These are phyloP conservation scores for Oryza nivara DNA, from an alignment of 176 grass and related monocot genomes.

Conservation along the genomic window DNA sequence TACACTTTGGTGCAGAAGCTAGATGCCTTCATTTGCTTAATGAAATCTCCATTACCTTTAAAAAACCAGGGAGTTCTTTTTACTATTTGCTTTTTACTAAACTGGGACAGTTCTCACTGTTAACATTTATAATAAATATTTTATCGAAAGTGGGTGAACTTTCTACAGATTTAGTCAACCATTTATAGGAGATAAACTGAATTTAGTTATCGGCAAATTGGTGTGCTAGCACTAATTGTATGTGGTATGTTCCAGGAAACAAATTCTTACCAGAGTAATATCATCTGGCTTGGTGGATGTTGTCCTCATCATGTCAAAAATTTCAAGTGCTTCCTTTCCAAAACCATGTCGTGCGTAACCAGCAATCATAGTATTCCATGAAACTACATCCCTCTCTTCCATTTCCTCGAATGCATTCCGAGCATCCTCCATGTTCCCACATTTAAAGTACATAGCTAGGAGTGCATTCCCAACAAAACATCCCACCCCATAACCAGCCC, in stretches of 20 bases:
- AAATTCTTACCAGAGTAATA: slow-evolving; percentile 77
- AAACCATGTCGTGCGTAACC: slow-evolving; percentile 87
- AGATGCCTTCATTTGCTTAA: background rate
- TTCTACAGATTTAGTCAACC: slow-evolving; percentile 1
- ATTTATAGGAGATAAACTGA: slow-evolving; percentile 14
- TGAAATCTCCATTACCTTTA: background rate
- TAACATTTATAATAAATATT: background rate
- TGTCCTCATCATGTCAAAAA: slow-evolving; percentile 69
- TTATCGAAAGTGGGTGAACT: slow-evolving; percentile 26
- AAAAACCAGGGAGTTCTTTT: background rate
- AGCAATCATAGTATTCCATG: slow-evolving; percentile 95
- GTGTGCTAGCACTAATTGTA: slow-evolving; percentile 23
- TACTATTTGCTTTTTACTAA: background rate
- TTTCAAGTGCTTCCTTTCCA: slow-evolving; percentile 64
- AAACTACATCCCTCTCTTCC: slow-evolving; percentile 78
- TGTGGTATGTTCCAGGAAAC: slow-evolving; percentile 7
- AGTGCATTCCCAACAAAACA: slow-evolving; percentile 93
- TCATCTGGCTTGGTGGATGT: slow-evolving; percentile 75
- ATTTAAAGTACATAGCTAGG: slow-evolving; percentile 94
- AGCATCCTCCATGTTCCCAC: slow-evolving; percentile 75
- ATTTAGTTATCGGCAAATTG: background rate
- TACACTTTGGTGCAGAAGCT: background rate
- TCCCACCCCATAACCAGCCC: slow-evolving; percentile 70
- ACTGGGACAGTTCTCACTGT: slow-evolving; percentile 8
- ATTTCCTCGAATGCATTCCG: slow-evolving; percentile 78